Evolutionary conservation across 2,329 filamentous ascomycete species (phyloP).

Genomic region (Phialophora macrospora): DNA sequence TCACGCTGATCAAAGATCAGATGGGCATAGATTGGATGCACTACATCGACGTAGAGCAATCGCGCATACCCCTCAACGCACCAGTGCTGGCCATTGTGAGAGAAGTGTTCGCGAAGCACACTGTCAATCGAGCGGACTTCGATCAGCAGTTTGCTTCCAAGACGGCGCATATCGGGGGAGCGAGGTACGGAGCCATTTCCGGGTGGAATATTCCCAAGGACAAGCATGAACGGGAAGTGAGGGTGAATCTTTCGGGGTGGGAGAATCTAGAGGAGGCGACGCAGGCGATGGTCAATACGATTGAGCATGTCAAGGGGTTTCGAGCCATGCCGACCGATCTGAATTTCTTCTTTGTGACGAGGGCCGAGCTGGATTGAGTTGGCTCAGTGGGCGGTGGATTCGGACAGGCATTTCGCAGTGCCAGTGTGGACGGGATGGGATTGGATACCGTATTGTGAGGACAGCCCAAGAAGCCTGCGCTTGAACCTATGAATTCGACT

Average conservation of each 20-base stretch:
- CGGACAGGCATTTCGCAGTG: too few relatives aligned
- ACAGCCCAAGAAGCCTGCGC: not conserved
- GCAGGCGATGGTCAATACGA: constrained; percentile 21
- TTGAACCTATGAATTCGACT: not conserved
- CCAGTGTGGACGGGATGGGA: not conserved
- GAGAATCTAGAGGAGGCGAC: constrained; percentile 25
- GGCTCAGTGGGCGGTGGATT: not conserved
- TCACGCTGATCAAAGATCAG: constrained; percentile 31
- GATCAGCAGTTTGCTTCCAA: constrained; percentile 27
- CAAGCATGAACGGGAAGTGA: constrained; percentile 26
- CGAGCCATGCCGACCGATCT: constrained; percentile 19
- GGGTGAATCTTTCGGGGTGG: constrained; percentile 33
- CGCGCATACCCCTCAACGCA: constrained; percentile 23
- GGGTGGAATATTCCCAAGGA: constrained; percentile 33
- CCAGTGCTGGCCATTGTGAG: constrained; percentile 28
- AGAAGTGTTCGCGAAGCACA: constrained; percentile 20
- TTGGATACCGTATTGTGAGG: not conserved
- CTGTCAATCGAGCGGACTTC: constrained; percentile 15
- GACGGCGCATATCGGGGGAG: constrained; percentile 24
- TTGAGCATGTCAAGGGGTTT: constrained; percentile 23
- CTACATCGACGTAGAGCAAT: constrained; percentile 32
- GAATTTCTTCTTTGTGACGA: constrained; percentile 29
- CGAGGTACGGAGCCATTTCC: constrained; percentile 26
- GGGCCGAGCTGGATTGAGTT: constrained; percentile 25
- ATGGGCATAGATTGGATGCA: constrained; percentile 35